Conservation (phyloP, 2,329 filamentous ascomycete species). For the Colletotrichum sp. region DNA sequence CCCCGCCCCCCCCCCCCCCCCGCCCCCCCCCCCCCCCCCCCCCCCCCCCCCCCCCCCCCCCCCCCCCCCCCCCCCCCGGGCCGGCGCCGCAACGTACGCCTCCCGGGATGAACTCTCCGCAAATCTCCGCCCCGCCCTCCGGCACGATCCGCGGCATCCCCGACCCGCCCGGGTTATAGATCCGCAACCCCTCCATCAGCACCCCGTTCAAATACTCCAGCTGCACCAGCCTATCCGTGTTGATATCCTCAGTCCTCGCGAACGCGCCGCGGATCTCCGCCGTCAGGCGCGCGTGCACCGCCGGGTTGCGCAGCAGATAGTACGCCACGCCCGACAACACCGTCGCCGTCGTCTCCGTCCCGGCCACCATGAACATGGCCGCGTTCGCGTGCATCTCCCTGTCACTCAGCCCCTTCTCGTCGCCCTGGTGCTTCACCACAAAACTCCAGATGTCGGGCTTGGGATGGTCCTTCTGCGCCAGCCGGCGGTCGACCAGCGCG, state of each 20-base stretch:
- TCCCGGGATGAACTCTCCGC: slow-evolving; percentile 34
- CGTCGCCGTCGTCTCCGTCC: slow-evolving; percentile 52
- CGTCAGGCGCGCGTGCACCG: slow-evolving; percentile 30
- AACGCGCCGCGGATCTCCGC: slow-evolving; percentile 45
- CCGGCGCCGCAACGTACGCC: slow-evolving; percentile 31
- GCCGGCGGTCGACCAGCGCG: slow-evolving; percentile 2
- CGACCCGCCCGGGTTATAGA: slow-evolving; percentile 29
- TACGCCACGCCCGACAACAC: slow-evolving; percentile 45
- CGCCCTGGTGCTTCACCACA: neutral
- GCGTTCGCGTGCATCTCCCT: slow-evolving; percentile 21
- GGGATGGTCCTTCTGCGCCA: neutral
- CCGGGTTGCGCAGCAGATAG: slow-evolving; percentile 37
- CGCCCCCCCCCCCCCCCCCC: no score
- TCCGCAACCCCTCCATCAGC: slow-evolving; percentile 45
- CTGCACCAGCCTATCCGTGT: slow-evolving; percentile 28
- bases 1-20: no score
- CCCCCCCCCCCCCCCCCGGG: no score
- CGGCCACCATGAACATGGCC: slow-evolving; percentile 36
- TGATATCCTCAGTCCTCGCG: slow-evolving; percentile 39
- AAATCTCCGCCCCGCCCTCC: slow-evolving; percentile 35
- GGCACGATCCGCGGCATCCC: slow-evolving; percentile 30
- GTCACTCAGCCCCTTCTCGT: neutral
- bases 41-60: no score
- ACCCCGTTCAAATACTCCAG: slow-evolving; percentile 44
- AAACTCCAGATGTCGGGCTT: slow-evolving; percentile 21